phyloP scores from a whole-genome alignment of 139 green algal species.

The Closterium sp. region DNA sequence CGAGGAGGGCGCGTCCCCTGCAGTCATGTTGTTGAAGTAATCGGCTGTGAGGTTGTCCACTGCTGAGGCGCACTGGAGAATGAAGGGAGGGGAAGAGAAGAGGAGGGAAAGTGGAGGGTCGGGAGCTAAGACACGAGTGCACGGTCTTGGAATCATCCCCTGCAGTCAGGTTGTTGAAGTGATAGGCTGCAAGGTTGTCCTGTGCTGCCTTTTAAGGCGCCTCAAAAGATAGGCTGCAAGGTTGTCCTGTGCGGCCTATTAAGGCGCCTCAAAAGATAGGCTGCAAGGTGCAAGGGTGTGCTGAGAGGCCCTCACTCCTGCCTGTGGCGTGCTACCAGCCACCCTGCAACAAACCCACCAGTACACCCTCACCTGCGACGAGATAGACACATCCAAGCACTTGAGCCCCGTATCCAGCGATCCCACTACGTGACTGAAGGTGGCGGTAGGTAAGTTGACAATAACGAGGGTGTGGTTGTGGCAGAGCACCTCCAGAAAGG shows the following conservation, averaged over 20 bases:
- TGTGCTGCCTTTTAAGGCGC: too few species aligned
- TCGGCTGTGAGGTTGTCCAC: slow-evolving; percentile 89
- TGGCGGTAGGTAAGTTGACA: slow-evolving; percentile 67
- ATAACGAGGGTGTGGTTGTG: slow-evolving; percentile 70
- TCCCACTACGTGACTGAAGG: slow-evolving; percentile 80
- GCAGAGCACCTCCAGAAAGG: slow-evolving; percentile 84
- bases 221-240: too few species aligned
- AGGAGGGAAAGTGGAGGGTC: too few species aligned
- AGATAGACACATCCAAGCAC: slow-evolving; percentile 75
- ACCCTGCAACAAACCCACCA: not conserved
- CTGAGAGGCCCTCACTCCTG: too few species aligned
- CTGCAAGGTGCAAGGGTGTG: too few species aligned
- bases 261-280: too few species aligned
- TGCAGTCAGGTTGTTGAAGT: slow-evolving; percentile 61
- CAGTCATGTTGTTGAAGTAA: slow-evolving; percentile 65
- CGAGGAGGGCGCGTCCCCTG: slow-evolving; percentile 9
- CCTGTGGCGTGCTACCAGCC: not conserved
- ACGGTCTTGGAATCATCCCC: not conserved
- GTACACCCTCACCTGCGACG: slow-evolving; percentile 52
- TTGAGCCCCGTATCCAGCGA: slow-evolving; percentile 83
- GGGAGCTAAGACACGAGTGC: too few species aligned
- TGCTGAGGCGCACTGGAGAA: slow-evolving; percentile 72
- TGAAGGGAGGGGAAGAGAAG: not conserved
- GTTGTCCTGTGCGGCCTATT: too few species aligned
- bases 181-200: slow-evolving; percentile 86